phyloP scores from a whole-genome alignment of 2,329 filamentous ascomycete species.

The Diatrype stigma region DNA sequence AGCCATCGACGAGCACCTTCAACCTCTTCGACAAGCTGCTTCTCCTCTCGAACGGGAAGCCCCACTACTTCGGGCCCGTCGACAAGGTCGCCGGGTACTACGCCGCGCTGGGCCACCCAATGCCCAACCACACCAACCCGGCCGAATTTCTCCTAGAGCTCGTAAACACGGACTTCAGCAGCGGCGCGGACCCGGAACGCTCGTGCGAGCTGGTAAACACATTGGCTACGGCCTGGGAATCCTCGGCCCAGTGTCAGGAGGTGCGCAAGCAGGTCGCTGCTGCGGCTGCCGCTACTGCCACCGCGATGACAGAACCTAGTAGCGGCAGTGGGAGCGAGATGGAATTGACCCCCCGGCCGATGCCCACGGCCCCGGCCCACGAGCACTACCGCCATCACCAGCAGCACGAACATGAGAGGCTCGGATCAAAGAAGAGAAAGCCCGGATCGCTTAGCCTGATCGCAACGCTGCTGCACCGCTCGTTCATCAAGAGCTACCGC shows the following conservation, averaged over 20 bases:
- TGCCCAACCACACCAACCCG: constrained; percentile 71
- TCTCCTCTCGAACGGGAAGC: constrained; percentile 65
- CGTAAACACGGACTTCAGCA: constrained; percentile 76
- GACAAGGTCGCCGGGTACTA: constrained; percentile 59
- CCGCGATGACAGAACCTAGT: not conserved
- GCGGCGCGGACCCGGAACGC: constrained; percentile 41
- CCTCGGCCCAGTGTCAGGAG: constrained; percentile 35
- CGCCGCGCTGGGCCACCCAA: constrained; percentile 50
- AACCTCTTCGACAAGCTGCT: constrained; percentile 76
- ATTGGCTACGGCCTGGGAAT: constrained; percentile 53
- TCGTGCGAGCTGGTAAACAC: constrained; percentile 45
- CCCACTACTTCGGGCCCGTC: constrained; percentile 69
- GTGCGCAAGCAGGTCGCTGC: constrained; percentile 19
- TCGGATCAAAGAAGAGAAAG: constrained; percentile 32
- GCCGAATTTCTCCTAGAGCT: constrained; percentile 77
- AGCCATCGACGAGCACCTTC: constrained; percentile 77
- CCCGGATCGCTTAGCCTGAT: constrained; percentile 49
- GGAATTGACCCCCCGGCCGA: constrained; percentile 19
- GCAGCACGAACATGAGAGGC: constrained; percentile 22
- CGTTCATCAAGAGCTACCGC: constrained; percentile 78
- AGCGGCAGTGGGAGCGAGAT: constrained; percentile 13
- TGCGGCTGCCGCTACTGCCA: no score
- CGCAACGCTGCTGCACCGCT: constrained; percentile 67
- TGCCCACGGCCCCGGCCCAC: no score
- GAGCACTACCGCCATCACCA: not conserved